These are phyloP conservation scores for Xylaria sp. DNA, from an alignment of 2,329 filamentous ascomycete genomes.

Conservation along the genomic window DNA sequence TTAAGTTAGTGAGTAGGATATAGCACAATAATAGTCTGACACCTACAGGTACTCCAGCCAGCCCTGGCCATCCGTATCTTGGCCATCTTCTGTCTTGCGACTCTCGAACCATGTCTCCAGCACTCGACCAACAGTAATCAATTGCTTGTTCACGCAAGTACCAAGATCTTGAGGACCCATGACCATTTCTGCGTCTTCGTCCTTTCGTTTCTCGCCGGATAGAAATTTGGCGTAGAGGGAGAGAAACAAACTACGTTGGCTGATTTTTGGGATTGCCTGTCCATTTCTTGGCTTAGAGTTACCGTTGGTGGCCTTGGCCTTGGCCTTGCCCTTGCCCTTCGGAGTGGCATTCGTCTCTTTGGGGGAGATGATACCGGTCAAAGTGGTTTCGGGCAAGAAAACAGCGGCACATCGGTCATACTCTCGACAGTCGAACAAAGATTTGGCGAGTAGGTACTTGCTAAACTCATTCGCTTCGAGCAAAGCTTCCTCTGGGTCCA, in stretches of 20 bases:
- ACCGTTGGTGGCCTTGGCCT: slow-evolving; percentile 61
- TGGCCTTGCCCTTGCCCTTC: slow-evolving; percentile 70
- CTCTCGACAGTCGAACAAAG: slow-evolving; percentile 93
- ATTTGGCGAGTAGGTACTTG: slow-evolving; percentile 88
- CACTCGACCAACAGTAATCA: slow-evolving; percentile 75
- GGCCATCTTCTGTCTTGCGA: slow-evolving; percentile 62
- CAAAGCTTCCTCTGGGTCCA: slow-evolving; percentile 73
- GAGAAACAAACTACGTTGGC: slow-evolving; percentile 91
- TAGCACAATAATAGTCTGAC: not conserved
- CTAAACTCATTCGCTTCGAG: slow-evolving; percentile 81
- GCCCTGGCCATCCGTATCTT: slow-evolving; percentile 74
- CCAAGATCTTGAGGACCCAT: slow-evolving; percentile 91
- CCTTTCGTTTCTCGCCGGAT: slow-evolving; percentile 92
- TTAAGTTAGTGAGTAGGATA: slow-evolving; percentile 22
- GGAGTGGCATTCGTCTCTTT: slow-evolving; percentile 47
- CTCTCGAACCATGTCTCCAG: slow-evolving; percentile 82
- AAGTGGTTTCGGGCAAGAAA: slow-evolving; percentile 80
- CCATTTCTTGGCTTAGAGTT: slow-evolving; percentile 30
- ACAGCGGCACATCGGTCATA: slow-evolving; percentile 92
- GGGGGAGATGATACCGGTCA: slow-evolving; percentile 68
- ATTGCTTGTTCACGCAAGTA: slow-evolving; percentile 82
- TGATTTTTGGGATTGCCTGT: slow-evolving; percentile 62
- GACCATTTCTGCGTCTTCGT: slow-evolving; percentile 97
- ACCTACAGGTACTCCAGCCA: slow-evolving; percentile 84
- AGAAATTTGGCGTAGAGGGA: slow-evolving; percentile 92